Evolutionary conservation across 306 rosid genomes (phyloP), one percentile per base, ranked within the genome.

Genomic region (Fagus crenata): DNA sequence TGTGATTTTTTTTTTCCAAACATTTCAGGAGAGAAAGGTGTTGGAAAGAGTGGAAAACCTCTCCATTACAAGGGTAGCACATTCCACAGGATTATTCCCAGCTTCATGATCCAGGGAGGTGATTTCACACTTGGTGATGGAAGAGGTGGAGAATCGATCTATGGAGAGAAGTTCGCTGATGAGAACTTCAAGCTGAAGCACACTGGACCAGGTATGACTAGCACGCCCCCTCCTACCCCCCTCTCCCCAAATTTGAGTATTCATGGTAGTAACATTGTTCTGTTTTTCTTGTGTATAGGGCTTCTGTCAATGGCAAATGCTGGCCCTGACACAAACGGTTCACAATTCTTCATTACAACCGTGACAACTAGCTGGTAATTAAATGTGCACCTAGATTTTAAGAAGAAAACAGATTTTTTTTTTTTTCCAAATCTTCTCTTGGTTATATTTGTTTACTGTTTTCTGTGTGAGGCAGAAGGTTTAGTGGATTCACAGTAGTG

Each of bases 91-190:
- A 92, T 95, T 69, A 95, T 95, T 61, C 99, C 99, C 51, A 95
- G 97, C 93, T 95, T 95, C 86, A 95, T 95, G 99, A 40, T 95
- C 75, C 99, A 95, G 76, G 99, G 97, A 86, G 99, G 99, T 79
- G 99, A 95, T 79, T 95, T 95, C 78, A 95, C 99, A 13, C 97
- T 82, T 1, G 97, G 99, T 43, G 92, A 95, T 75, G 99, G 97
- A 83, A 89, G 90, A 87, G 97, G 99, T 9, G 99, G 99, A 68
- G 97, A 95, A 77, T 95, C 99, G 73, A 90, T 95, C 67, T 95
- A 92, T 8, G 99, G 99, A 65, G 97, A 92, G 85, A 92, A 92
- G 88, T 95, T 95, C 60, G 86, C 87, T 15, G 99, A 95, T 72
- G 99, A 95, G 87, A 95, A 92, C 83, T 95, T 95, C 87, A 90